phyloP scores from a whole-genome alignment of 768 basidiomycete genomes.

The Lactarius psammicola region DNA sequence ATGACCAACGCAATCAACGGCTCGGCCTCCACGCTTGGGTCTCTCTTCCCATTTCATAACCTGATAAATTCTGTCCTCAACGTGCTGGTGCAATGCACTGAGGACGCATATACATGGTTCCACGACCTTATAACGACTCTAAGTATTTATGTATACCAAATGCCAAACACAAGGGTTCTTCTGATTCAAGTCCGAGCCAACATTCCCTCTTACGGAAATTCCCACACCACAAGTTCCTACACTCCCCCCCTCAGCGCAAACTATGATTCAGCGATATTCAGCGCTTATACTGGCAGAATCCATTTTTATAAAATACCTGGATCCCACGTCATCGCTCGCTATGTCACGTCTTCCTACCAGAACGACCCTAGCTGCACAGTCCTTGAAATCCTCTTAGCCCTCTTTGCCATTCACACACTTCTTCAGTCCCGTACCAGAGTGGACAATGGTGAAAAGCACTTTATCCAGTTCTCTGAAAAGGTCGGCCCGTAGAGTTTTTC shows the following conservation, averaged over 20 bases:
- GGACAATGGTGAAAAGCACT: slow-evolving; percentile 78
- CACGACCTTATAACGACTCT: too few relatives aligned
- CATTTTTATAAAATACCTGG: slow-evolving; percentile 61
- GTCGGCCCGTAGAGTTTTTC: slow-evolving; percentile 42
- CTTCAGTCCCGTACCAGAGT: slow-evolving; percentile 85
- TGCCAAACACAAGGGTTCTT: too few relatives aligned
- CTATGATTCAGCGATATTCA: too few relatives aligned
- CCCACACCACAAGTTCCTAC: too few relatives aligned
- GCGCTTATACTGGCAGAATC: slow-evolving; percentile 58
- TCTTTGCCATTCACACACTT: slow-evolving; percentile 89
- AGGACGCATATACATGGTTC: too few relatives aligned
- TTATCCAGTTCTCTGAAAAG: slow-evolving; percentile 88
- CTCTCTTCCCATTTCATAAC: slow-evolving; percentile 62
- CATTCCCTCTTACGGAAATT: too few relatives aligned
- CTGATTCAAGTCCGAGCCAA: too few relatives aligned
- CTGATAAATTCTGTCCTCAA: slow-evolving; percentile 62
- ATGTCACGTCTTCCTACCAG: slow-evolving; percentile 92
- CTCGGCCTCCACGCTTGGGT: slow-evolving; percentile 41
- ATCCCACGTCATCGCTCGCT: slow-evolving; percentile 71
- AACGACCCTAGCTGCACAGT: slow-evolving; percentile 94
- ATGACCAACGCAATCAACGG: slow-evolving; percentile 35
- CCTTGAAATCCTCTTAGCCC: slow-evolving; percentile 81
- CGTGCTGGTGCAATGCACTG: too few relatives aligned
- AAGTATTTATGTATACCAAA: too few relatives aligned
- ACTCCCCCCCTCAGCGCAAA: too few relatives aligned